These are phyloP conservation scores for Backusella sp. DNA, from an alignment of 192 early-diverging fungal species.

Conservation along the genomic window DNA sequence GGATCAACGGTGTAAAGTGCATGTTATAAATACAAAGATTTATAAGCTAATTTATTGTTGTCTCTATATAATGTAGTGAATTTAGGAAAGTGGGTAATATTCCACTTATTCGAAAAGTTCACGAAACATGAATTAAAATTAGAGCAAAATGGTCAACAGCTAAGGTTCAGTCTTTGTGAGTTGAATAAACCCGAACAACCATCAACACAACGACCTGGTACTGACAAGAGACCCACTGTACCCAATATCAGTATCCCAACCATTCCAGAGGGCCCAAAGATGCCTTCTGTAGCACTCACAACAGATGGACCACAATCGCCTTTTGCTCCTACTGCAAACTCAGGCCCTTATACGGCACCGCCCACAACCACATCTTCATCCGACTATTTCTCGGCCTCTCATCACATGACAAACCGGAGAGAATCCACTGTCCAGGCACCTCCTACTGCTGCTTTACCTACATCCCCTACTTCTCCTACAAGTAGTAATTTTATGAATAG, in stretches of 20 bases:
- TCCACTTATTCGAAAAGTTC: constrained; percentile 70
- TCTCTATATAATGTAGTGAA: constrained; percentile 53
- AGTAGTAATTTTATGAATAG: constrained; percentile 45
- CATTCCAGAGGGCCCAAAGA: constrained; percentile 13
- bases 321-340: constrained; percentile 13
- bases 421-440: constrained; percentile 35
- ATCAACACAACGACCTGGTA: not conserved
- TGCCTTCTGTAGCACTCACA: constrained; percentile 21
- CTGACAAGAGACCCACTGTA: not conserved
- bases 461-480: constrained; percentile 23
- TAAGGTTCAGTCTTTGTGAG: not conserved
- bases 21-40: not conserved
- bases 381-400: constrained; percentile 37
- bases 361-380: constrained; percentile 10
- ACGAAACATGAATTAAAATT: constrained; percentile 30
- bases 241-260: not conserved
- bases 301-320: constrained; percentile 14
- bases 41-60: not conserved
- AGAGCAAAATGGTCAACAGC: not conserved
- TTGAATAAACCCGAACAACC: not conserved
- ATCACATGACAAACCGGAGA: constrained; percentile 22
- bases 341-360: constrained; percentile 39
- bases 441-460: constrained; percentile 35
- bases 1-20: constrained; percentile 65
- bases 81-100: constrained; percentile 81